Conservation (phyloP, 345 rosid genomes). For the Linum trigynum region DNA sequence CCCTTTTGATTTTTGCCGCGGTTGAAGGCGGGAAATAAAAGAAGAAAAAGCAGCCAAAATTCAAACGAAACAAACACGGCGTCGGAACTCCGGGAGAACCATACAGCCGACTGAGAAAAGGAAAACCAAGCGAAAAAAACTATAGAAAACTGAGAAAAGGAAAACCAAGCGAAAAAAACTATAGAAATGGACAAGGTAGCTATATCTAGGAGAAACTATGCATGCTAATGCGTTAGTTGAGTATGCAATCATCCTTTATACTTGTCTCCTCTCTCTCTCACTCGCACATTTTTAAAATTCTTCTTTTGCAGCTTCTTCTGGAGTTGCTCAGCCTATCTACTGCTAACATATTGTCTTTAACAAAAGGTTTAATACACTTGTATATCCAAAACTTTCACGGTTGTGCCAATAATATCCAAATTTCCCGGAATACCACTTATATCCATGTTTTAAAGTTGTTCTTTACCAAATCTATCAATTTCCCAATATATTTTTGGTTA, state of each 20-base stretch:
- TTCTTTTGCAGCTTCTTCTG: conserved; percentile 62
- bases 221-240: too few relatives aligned
- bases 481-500: too few relatives aligned
- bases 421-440: too few relatives aligned
- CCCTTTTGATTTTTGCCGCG: background rate
- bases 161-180: conserved; percentile 18
- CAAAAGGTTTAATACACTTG: too few relatives aligned
- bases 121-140: conserved; percentile 16
- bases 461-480: too few relatives aligned
- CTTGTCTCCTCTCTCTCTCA: conserved; percentile 4
- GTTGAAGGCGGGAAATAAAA: conserved; percentile 19
- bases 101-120: background rate
- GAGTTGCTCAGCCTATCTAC: conserved; percentile 53
- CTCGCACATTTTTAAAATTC: conserved; percentile 1
- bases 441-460: too few relatives aligned
- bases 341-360: conserved; percentile 40
- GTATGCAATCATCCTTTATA: background rate
- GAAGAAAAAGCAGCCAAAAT: background rate
- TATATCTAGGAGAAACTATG: too few relatives aligned
- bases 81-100: background rate
- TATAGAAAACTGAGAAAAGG: too few relatives aligned
- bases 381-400: too few relatives aligned
- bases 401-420: too few relatives aligned
- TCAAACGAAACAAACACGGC: background rate
- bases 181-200: conserved; percentile 33